phyloP scores from a whole-genome alignment of 108 stramenopile genomes.

The Schizochytrium sp. region DNA sequence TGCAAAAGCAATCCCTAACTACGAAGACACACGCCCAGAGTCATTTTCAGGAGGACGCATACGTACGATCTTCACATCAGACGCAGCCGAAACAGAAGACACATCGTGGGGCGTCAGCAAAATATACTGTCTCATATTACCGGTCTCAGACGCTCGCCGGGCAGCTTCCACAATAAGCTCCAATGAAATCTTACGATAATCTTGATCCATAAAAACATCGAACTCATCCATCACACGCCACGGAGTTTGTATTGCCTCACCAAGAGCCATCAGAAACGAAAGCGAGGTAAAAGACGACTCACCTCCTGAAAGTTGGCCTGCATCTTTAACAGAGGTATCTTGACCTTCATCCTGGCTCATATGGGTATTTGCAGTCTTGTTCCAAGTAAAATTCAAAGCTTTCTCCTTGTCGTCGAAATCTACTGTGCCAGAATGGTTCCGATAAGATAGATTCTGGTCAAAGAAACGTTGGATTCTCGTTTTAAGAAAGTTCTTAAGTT shows the following conservation, averaged over 20 bases:
- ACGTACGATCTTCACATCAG: no score
- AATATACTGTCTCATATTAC: conserved; percentile 79
- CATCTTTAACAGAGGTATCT: no score
- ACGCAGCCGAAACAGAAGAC: no score
- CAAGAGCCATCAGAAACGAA: conserved; percentile 88
- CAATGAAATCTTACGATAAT: conserved; percentile 86
- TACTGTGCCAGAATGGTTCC: no score
- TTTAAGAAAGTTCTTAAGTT: no score
- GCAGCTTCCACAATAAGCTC: conserved; percentile 76
- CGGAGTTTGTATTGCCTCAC: conserved; percentile 90
- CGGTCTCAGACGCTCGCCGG: neutral
- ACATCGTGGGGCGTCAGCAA: conserved; percentile 67
- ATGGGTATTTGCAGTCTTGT: no score
- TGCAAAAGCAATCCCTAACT: neutral
- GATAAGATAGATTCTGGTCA: no score
- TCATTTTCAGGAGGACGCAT: conserved; percentile 88
- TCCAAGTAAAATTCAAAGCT: no score
- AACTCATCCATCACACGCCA: conserved; percentile 99
- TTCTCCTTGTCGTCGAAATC: no score
- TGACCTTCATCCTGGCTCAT: no score
- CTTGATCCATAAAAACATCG: conserved; percentile 95
- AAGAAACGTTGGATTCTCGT: no score
- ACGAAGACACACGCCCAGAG: conserved; percentile 79
- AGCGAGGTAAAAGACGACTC: neutral
- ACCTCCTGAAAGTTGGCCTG: neutral